Evolutionary conservation across 2,329 filamentous ascomycete genomes (phyloP).

Genomic region (Pseudocercospora fuligena): DNA sequence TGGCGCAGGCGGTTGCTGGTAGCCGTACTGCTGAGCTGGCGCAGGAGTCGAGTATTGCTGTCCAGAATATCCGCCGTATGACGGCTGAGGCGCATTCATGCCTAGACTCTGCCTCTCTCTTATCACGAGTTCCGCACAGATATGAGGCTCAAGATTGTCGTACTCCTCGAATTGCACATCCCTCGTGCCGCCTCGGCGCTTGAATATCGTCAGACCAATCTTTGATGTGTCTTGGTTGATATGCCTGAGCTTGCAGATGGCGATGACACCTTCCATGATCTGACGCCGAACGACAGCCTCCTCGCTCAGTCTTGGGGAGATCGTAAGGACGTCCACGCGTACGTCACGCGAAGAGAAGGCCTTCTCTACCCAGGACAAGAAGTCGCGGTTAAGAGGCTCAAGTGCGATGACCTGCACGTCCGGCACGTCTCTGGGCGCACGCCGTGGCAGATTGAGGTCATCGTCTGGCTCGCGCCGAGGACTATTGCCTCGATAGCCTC

Average conservation of each 20-base stretch:
- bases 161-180: conserved; percentile 89
- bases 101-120: conserved; percentile 65
- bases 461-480: conserved; percentile 69
- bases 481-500: conserved; percentile 52
- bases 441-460: conserved; percentile 72
- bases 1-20: conserved; percentile 41
- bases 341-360: conserved; percentile 74
- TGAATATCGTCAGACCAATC: conserved; percentile 83
- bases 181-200: conserved; percentile 72
- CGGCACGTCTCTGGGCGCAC: conserved; percentile 76
- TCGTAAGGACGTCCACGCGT: conserved; percentile 76
- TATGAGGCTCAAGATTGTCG: conserved; percentile 74
- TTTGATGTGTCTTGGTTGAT: conserved; percentile 71
- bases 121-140: conserved; percentile 80
- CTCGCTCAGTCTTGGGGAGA: conserved; percentile 77
- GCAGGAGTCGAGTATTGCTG: conserved; percentile 29
- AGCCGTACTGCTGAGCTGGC: conserved; percentile 36
- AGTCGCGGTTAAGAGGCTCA: conserved; percentile 77
- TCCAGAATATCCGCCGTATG: conserved; percentile 36
- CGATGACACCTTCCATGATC: conserved; percentile 85
- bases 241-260: conserved; percentile 76
- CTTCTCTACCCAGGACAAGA: conserved; percentile 80
- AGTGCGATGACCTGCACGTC: conserved; percentile 88
- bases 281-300: conserved; percentile 82
- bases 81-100: conserved; percentile 31